Base-by-base conservation (phyloP, 1,139 yeast genomes). In the Suhomyces kunorum region DNA sequence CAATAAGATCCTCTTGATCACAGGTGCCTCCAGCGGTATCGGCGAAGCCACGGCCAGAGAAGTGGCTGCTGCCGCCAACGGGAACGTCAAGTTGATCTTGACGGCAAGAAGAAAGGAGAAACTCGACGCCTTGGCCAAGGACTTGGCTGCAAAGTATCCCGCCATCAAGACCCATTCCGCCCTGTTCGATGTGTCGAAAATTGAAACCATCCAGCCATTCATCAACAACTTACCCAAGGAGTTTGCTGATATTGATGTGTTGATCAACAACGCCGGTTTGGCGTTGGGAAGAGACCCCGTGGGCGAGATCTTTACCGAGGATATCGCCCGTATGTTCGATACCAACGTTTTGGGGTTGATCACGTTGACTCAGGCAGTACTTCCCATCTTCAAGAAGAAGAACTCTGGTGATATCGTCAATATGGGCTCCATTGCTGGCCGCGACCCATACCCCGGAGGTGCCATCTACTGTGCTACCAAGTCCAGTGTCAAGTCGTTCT, bases 381-480 rank as follows among this genome's bases (percentile, higher is more conserved):
- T 54, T 57, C 81, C 61, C 59, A 78, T 60, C 46, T 67, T 62
- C 62, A 67, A 50, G 61, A 63, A 53, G 63, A 74, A 77, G 46
- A 71, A 78, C 53, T 52, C 66, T 7, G 96, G 96, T 43, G 95
- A 87, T 54, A 81, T 88, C 44, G 86, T 88, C 50, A 86, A 85
- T 56, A 57, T 88, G 47, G 95, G 96, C 9, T 85, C 95, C 2
- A 83, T 87, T 59, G 96, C 96, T 12, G 96, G 96, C 24, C 75
- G 87, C 55, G 95, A 87, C 43, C 81, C 92, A 0, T 87, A 88
- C 64, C 90, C 94, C 25, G 88, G 83, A 38, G 96, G 95, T 33
- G 79, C 87, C 8, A 82, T 88, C 50, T 88, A 88, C 66, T 87
- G 96, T 66, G 85, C 95, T n/a, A 79, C 92, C 37, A 88, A 88